Conservation (phyloP, 2,329 filamentous ascomycete species). For the Pseudocercospora eumusae region DNA sequence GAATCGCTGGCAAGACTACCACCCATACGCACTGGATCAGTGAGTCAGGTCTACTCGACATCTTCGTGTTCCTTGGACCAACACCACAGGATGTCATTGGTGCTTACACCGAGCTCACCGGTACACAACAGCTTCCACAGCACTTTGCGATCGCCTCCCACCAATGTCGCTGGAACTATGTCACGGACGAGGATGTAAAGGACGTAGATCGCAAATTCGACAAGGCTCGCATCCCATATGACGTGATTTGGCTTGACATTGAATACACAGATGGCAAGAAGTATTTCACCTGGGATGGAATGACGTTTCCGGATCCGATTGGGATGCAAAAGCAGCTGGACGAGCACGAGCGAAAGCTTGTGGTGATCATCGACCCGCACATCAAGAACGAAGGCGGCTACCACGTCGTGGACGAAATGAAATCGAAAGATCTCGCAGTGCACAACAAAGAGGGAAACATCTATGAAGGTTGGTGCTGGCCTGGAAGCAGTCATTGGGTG, state of each 20-base stretch:
- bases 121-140: constrained; percentile 86
- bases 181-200: constrained; percentile 93
- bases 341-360: constrained; percentile 81
- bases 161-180: constrained; percentile 98
- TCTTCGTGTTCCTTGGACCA: constrained; percentile 92
- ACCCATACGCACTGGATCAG: constrained; percentile 98
- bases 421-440: constrained; percentile 77
- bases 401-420: constrained; percentile 74
- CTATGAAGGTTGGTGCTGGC: constrained; percentile 99
- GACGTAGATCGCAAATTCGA: constrained; percentile 97
- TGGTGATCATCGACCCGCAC: constrained; percentile 93
- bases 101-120: constrained; percentile 85
- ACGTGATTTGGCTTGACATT: constrained; percentile 98
- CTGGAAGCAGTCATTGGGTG: constrained; percentile 93
- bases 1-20: constrained; percentile 66
- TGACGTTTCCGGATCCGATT: constrained; percentile 83
- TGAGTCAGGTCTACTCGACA: constrained; percentile 82
- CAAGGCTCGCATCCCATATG: constrained; percentile 91
- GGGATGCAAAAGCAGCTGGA: constrained; percentile 88
- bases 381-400: constrained; percentile 91
- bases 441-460: constrained; percentile 86
- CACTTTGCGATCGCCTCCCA: constrained; percentile 93
- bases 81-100: constrained; percentile 79
- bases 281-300: constrained; percentile 95
- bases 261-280: constrained; percentile 97